phyloP scores from a whole-genome alignment of 1,139 yeast species.

The Zygosaccharomyces pseudobailii region DNA sequence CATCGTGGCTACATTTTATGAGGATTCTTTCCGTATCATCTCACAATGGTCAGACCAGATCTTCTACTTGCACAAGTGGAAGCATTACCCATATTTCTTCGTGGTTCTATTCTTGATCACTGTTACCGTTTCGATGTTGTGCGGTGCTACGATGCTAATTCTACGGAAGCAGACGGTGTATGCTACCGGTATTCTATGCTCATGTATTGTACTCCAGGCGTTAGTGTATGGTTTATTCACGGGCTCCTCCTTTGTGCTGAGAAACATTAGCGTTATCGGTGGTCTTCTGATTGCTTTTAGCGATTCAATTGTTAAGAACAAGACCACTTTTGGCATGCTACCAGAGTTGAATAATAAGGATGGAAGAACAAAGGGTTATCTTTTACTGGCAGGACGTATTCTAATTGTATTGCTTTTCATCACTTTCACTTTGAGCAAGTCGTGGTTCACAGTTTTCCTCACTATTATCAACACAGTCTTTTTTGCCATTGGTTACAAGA shows the following conservation, averaged over 20 bases:
- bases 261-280: slow-evolving; percentile 89
- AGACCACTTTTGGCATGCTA: slow-evolving; percentile 81
- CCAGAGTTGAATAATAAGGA: slow-evolving; percentile 77
- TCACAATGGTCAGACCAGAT: slow-evolving; percentile 93
- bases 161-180: slow-evolving; percentile 63
- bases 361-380: slow-evolving; percentile 72
- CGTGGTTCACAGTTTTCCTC: slow-evolving; percentile 63
- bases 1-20: slow-evolving; percentile 91
- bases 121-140: slow-evolving; percentile 67
- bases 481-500: slow-evolving; percentile 89
- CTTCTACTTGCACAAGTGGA: slow-evolving; percentile 72
- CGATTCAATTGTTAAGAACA: slow-evolving; percentile 80
- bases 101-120: slow-evolving; percentile 62
- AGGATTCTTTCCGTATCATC: slow-evolving; percentile 79
- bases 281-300: slow-evolving; percentile 86
- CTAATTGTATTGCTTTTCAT: slow-evolving; percentile 79
- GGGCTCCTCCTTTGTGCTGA: slow-evolving; percentile 74
- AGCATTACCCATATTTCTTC: slow-evolving; percentile 74
- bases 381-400: slow-evolving; percentile 83
- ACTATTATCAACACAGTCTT: slow-evolving; percentile 71
- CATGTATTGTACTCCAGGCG: slow-evolving; percentile 81
- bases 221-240: slow-evolving; percentile 81
- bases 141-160: slow-evolving; percentile 69
- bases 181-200: slow-evolving; percentile 67
- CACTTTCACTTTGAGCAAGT: slow-evolving; percentile 76